Conservation (phyloP, 305 asterid species). For the Fraxinus latifolia region DNA sequence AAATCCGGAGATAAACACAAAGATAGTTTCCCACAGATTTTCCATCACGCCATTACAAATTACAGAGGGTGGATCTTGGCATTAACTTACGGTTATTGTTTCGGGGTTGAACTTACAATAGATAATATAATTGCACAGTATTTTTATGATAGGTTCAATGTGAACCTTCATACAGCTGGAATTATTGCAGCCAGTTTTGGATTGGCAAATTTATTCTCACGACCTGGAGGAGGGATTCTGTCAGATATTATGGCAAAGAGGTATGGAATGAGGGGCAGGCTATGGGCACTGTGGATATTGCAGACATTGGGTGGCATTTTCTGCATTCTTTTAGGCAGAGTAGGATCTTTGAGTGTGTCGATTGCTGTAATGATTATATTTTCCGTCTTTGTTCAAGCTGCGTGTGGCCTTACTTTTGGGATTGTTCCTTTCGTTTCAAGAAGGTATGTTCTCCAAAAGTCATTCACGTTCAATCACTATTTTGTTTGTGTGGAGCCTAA, state of each 20-base stretch:
- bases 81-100: constrained; percentile 74
- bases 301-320: constrained; percentile 67
- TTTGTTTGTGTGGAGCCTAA: background rate
- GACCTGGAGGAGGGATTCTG: constrained; percentile 78
- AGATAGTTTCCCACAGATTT: constrained; percentile 42
- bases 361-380: constrained; percentile 61
- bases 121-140: constrained; percentile 84
- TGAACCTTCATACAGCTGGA: constrained; percentile 71
- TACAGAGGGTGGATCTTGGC: constrained; percentile 81
- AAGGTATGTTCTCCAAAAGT: constrained; percentile 38
- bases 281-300: constrained; percentile 68
- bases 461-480: background rate
- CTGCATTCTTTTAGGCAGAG: constrained; percentile 58
- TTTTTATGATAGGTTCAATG: constrained; percentile 62
- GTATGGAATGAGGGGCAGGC: constrained; percentile 77
- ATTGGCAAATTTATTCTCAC: constrained; percentile 59
- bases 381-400: constrained; percentile 76
- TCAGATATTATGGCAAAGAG: constrained; percentile 58
- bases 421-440: constrained; percentile 78
- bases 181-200: constrained; percentile 87
- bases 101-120: constrained; percentile 73
- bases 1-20: constrained; percentile 66
- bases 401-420: constrained; percentile 85
- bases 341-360: constrained; percentile 48
- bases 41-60: constrained; percentile 41